A percentile compares a stretch with the other conserved stretches of the same genome.
Evolutionary conservation across 768 basidiomycete species (phyloP).

Genomic region (Artomyces pyxidatus): DNA sequence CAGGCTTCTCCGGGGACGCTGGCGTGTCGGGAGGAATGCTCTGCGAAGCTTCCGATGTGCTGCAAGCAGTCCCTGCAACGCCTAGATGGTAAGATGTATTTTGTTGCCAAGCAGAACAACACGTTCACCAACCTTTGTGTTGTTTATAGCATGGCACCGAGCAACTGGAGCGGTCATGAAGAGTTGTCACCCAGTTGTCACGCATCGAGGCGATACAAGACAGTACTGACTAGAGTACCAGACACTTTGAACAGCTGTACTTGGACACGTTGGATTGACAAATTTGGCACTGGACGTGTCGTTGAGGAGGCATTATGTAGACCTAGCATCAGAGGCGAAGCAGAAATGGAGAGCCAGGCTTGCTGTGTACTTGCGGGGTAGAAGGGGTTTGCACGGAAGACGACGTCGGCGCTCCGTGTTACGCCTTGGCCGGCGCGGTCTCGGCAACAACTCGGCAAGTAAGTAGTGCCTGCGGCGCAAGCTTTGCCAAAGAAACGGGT

Average conservation of each 20-base stretch:
- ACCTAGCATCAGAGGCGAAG: too few species aligned
- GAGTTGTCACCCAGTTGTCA: not conserved
- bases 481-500: too few species aligned
- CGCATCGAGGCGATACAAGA: not conserved
- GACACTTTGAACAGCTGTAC: conserved; percentile 68
- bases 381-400: too few species aligned
- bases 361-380: too few species aligned
- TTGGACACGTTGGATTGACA: conserved; percentile 49
- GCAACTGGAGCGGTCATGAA: conserved; percentile 41
- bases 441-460: too few species aligned
- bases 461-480: too few species aligned
- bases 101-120: not conserved
- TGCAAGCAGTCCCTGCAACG: not conserved
- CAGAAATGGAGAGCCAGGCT: too few species aligned
- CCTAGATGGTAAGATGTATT: not conserved
- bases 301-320: conserved; percentile 30
- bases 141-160: conserved; percentile 70
- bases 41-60: not conserved
- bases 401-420: too few species aligned
- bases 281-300: conserved; percentile 46
- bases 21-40: not conserved
- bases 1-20: too few species aligned
- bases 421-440: too few species aligned
- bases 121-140: conserved; percentile 51
- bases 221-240: conserved; percentile 53